Conservation (phyloP, 805 yeast genomes). For the Clavispora carvajalis region DNA sequence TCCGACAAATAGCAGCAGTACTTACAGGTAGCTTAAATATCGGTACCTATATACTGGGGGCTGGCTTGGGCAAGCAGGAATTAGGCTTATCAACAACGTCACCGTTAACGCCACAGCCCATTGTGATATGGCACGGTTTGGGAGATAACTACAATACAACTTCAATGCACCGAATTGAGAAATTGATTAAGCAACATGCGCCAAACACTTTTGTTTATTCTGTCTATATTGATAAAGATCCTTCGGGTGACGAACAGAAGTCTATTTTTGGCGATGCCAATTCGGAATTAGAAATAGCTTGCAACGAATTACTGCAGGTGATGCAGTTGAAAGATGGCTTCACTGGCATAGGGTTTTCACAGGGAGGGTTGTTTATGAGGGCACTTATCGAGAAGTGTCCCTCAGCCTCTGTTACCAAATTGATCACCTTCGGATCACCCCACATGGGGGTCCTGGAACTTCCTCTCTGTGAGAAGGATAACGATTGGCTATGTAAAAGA, state of each 20-base stretch:
- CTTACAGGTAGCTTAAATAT: not conserved
- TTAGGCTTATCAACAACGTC: not conserved
- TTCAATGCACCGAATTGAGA: constrained; percentile 46
- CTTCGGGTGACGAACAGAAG: constrained; percentile 46
- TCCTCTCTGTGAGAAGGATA: constrained; percentile 47
- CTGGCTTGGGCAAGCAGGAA: too few relatives aligned
- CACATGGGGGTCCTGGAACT: constrained; percentile 71
- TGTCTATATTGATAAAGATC: constrained; percentile 45
- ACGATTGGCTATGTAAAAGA: constrained; percentile 55
- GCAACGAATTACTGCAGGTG: constrained; percentile 45
- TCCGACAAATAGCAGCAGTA: not conserved
- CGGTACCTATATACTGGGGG: too few relatives aligned
- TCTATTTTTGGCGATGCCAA: constrained; percentile 59
- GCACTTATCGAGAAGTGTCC: constrained; percentile 59
- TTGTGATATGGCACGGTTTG: constrained; percentile 82
- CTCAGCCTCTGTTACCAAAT: constrained; percentile 33
- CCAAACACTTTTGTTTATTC: constrained; percentile 54
- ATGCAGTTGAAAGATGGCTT: constrained; percentile 51
- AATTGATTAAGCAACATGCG: constrained; percentile 35
- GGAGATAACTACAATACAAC: constrained; percentile 69
- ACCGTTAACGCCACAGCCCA: constrained; percentile 21
- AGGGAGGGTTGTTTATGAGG: constrained; percentile 78
- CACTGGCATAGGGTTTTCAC: constrained; percentile 75
- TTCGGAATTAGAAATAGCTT: constrained; percentile 49
- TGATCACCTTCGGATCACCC: constrained; percentile 77